Evolutionary conservation across 768 basidiomycete genomes (phyloP).

Genomic region (Podaxis sp.): DNA sequence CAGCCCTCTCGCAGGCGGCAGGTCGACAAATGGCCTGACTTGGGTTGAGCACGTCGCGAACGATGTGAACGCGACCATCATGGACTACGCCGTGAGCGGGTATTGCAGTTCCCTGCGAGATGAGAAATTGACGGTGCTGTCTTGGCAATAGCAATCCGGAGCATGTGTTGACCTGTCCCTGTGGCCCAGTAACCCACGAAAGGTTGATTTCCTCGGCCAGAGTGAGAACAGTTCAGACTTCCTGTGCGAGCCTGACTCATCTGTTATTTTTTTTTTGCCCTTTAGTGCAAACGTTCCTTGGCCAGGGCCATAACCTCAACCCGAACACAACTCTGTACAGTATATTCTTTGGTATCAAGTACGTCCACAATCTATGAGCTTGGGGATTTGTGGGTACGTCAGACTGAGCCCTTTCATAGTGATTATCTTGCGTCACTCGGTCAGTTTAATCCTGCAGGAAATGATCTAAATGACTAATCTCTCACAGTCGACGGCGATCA

Average conservation of each 20-base stretch:
- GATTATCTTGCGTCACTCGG: constrained; percentile 43
- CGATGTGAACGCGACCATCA: constrained; percentile 38
- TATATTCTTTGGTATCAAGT: constrained; percentile 58
- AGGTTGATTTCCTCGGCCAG: constrained; percentile 49
- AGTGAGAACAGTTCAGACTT: constrained; percentile 24
- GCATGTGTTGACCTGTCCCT: constrained; percentile 46
- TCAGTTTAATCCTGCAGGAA: constrained; percentile 19
- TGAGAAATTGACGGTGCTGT: neutral
- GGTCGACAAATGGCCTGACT: constrained; percentile 49
- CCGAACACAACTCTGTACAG: constrained; percentile 48
- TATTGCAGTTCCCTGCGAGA: neutral
- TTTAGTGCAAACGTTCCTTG: constrained; percentile 41
- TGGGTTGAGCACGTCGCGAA: constrained; percentile 51
- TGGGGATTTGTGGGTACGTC: neutral
- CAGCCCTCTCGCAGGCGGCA: constrained; percentile 42
- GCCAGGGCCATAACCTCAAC: constrained; percentile 42
- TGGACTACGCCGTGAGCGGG: constrained; percentile 48
- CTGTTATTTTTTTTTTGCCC: neutral
- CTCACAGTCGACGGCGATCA: constrained; percentile 42
- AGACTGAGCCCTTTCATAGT: constrained; percentile 22
- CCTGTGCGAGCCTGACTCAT: neutral
- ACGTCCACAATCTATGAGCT: constrained; percentile 12
- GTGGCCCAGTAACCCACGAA: constrained; percentile 49
- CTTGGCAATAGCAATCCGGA: constrained; percentile 31
- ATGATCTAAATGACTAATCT: neutral